These are phyloP conservation scores for Ceratobasidium sp. DNA, from an alignment of 1,284 basidiomycete genomes.

Conservation along the genomic window DNA sequence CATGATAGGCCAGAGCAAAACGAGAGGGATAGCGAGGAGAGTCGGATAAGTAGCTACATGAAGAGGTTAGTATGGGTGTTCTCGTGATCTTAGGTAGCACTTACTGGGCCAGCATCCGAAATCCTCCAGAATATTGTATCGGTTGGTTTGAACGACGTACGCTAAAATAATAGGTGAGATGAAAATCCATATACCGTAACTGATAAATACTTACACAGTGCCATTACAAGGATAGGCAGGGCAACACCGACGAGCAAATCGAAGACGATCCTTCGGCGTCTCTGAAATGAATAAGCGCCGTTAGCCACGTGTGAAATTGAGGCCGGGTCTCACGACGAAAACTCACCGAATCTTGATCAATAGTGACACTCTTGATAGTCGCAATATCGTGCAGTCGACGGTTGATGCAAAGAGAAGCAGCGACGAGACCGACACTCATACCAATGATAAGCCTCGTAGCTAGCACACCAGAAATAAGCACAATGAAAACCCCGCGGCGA, in stretches of 20 bases:
- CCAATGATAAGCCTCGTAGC: constrained; percentile 56
- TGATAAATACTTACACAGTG: constrained; percentile 63
- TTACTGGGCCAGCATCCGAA: constrained; percentile 47
- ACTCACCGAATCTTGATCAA: constrained; percentile 56
- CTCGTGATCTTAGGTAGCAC: background rate
- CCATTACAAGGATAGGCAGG: constrained; percentile 64
- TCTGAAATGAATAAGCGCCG: constrained; percentile 28
- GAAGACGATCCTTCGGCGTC: constrained; percentile 53
- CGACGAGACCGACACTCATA: constrained; percentile 60
- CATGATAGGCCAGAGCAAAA: constrained; percentile 29
- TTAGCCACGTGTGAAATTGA: background rate
- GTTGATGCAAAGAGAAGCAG: constrained; percentile 65
- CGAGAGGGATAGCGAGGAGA: background rate
- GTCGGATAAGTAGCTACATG: constrained; percentile 8
- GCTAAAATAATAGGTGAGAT: constrained; percentile 36
- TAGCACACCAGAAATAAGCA: constrained; percentile 1
- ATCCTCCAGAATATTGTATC: constrained; percentile 49
- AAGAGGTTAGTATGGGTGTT: background rate
- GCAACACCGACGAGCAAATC: constrained; percentile 65
- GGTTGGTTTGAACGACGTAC: constrained; percentile 46
- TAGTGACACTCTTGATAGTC: constrained; percentile 54
- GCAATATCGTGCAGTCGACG: constrained; percentile 67
- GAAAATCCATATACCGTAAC: background rate
- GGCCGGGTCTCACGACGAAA: constrained; percentile 12
- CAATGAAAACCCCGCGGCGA: background rate